Base-by-base conservation (phyloP, 495 filamentous ascomycete species). In the Baudoinia panamericana region DNA sequence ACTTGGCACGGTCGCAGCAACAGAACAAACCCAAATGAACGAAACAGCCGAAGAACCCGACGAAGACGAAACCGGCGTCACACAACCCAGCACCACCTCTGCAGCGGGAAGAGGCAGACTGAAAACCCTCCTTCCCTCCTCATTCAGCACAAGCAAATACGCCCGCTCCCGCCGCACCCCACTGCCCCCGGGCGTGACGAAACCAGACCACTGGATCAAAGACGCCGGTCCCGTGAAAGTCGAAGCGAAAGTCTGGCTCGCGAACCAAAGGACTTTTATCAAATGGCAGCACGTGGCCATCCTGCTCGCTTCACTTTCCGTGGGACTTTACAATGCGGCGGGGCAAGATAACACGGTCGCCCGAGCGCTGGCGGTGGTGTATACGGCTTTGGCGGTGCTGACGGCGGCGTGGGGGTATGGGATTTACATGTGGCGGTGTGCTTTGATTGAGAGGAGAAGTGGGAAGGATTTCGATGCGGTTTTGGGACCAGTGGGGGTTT, bases 171-270 rank as follows among this genome's bases (percentile, higher is more conserved):
- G 71, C 36, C 61, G 64, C 19, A 50, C 59, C 16, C 5, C 19
- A 4, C 64, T 97, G 18, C 90, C 90, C 0, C 79, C 82, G 4
- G 92, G 92, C 15, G 82, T 97, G n/a, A 70, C 64, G 23, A 74
- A 88, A 42, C 90, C 90, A 8, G 74, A 70, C 1, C 67, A 70
- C 31, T 84, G 87, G 73, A 79, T 97, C 64, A 97, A 96, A 65
- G 88, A 97, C 59, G 68, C 80, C 0, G 87, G 88, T 0, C 84
- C 85, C 0, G 69, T 96, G 24, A 73, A 82, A 37, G 84, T 97
- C 27, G 90, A 97, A 61, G 82, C 83, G 28, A 97, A 97, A 61
- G 88, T 97, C 5, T 97, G 90, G 87, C 80, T 97, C 24, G 90
- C 90, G 34, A 97, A 97, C 57, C 84, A 97, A 63, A 75, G 90